These are phyloP conservation scores for Bryoglossum gracile DNA, from an alignment of 495 filamentous ascomycete species.

Conservation along the genomic window DNA sequence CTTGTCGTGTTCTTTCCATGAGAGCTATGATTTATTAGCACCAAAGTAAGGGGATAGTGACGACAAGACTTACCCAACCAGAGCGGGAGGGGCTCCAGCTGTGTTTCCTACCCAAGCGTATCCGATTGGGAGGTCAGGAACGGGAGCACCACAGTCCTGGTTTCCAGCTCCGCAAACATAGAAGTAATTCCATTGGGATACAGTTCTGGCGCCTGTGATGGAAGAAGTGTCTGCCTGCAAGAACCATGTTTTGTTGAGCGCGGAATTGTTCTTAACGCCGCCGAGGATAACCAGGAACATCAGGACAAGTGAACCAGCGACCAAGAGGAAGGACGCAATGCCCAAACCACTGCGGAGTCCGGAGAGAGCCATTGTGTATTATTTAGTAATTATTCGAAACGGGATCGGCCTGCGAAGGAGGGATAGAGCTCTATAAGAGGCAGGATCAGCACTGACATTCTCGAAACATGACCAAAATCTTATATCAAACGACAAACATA, in stretches of 20 bases:
- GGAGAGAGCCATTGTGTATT: conserved; percentile 3
- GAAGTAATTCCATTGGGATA: conserved; percentile 85
- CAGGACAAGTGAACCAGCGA: conserved; percentile 63
- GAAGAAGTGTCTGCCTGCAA: conserved; percentile 63
- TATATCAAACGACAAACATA: conserved; percentile 4
- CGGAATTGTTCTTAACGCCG: conserved; percentile 50
- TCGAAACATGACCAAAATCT: conserved; percentile 1
- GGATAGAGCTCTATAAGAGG: background rate
- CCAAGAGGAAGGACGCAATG: conserved; percentile 61
- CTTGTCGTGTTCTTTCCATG: conserved; percentile 43
- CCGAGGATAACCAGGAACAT: conserved; percentile 77
- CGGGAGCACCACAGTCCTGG: conserved; percentile 35
- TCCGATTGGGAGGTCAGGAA: conserved; percentile 41
- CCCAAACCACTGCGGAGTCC: conserved; percentile 32
- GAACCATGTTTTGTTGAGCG: conserved; percentile 73
- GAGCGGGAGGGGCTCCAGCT: conserved; percentile 30
- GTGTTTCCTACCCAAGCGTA: conserved; percentile 41
- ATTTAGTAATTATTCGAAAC: background rate
- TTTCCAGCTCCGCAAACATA: conserved; percentile 51
- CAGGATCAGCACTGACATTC: conserved; percentile 5
- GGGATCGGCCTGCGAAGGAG: background rate
- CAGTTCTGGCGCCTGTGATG: conserved; percentile 55
- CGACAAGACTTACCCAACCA: conserved; percentile 31
- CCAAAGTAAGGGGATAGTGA: background rate
- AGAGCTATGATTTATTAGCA: conserved; percentile 18